Conservation (phyloP, 176 grass and related monocot species). For the Puya raimondii region DNA sequence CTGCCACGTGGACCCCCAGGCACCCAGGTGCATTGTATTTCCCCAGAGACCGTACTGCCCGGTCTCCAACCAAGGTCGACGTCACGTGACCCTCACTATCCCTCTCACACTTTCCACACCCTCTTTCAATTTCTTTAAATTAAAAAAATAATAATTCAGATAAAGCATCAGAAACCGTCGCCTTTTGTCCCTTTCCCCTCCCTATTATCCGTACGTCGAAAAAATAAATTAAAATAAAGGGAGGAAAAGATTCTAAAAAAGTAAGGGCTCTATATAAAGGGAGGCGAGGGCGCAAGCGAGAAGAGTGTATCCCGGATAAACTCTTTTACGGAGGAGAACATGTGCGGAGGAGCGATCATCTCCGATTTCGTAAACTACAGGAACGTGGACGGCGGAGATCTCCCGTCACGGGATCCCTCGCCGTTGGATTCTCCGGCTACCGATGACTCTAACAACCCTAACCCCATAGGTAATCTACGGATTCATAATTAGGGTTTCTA, state of each 20-base stretch:
- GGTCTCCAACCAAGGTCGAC: not conserved
- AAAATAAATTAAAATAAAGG: not conserved
- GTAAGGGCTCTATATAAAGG: not conserved
- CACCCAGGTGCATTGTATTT: not conserved
- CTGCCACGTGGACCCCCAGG: not conserved
- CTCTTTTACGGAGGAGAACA: not conserved
- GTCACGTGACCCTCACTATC: not conserved
- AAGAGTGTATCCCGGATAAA: not conserved
- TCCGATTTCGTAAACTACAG: constrained; percentile 9
- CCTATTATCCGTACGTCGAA: not conserved
- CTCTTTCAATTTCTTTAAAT: not conserved
- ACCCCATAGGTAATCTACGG: not conserved
- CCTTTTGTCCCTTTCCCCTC: not conserved
- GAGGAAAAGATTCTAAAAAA: not conserved
- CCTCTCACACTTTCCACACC: not conserved
- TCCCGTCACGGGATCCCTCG: constrained; percentile 2
- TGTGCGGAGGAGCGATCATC: constrained; percentile 46
- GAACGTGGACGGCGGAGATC: not conserved
- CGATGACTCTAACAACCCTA: not conserved
- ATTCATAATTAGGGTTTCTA: constrained; percentile 9
- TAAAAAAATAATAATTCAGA: not conserved
- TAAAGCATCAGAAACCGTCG: not conserved
- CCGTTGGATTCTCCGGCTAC: constrained; percentile 6
- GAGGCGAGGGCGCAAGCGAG: not conserved
- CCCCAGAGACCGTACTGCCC: not conserved